Percentiles rank a stretch among this genome's conserved stretches.
Conservation (phyloP, 2,329 filamentous ascomycete genomes). For the Talaromyces rugulosus region DNA sequence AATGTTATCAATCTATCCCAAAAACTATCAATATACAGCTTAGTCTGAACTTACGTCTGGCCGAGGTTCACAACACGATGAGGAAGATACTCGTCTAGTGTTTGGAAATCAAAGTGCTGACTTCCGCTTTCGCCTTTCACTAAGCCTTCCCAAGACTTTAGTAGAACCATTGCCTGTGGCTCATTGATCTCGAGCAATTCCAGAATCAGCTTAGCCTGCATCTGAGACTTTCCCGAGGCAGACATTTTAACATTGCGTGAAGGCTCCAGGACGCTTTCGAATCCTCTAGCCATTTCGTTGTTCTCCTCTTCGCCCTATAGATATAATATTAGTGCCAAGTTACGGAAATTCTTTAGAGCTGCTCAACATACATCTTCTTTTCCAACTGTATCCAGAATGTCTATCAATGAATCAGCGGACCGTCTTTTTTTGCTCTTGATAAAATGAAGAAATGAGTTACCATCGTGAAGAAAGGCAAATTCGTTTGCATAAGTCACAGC, state of each 20-base stretch:
- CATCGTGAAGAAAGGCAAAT: constrained; percentile 40
- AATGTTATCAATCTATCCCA: neutral
- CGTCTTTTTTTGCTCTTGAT: constrained; percentile 1
- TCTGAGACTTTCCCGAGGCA: constrained; percentile 5
- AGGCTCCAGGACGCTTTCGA: constrained; percentile 17
- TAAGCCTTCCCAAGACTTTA: constrained; percentile 1
- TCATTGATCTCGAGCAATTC: neutral
- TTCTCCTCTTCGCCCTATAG: constrained; percentile 26
- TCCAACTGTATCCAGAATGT: neutral
- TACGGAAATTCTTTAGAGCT: neutral
- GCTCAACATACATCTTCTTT: neutral
- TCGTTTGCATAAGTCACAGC: constrained; percentile 39
- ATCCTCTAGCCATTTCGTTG: constrained; percentile 17
- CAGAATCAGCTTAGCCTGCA: constrained; percentile 1
- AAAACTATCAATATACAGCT: neutral
- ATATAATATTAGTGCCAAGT: neutral
- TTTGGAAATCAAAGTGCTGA: constrained; percentile 15
- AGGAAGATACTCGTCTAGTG: constrained; percentile 24
- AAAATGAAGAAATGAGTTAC: constrained; percentile 19
- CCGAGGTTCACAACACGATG: constrained; percentile 24
- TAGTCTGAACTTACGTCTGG: constrained; percentile 20
- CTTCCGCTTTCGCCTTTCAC: neutral
- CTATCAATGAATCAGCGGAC: neutral
- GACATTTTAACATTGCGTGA: constrained; percentile 1
- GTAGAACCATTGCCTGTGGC: neutral